Percentiles rank a stretch among this genome's conserved stretches.
These are phyloP conservation scores for Mycogone perniciosa DNA, from an alignment of 2,329 filamentous ascomycete species.

Conservation along the genomic window DNA sequence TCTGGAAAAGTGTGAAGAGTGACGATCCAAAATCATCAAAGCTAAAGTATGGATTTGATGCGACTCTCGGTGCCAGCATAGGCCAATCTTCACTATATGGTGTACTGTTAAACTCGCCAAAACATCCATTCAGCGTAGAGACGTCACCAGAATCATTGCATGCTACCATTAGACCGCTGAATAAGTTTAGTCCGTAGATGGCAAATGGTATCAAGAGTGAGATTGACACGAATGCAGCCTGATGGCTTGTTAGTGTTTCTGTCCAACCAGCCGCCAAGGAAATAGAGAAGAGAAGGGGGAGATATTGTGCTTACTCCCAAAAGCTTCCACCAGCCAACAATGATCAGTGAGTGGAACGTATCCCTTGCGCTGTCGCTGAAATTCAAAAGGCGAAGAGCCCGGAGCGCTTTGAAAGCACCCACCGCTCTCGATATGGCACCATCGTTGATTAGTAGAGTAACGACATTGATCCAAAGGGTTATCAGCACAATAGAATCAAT, in stretches of 20 bases:
- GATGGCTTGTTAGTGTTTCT: conserved; percentile 8
- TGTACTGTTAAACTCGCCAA: conserved; percentile 70
- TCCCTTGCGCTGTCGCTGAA: conserved; percentile 93
- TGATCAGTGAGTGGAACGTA: conserved; percentile 94
- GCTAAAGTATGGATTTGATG: conserved; percentile 75
- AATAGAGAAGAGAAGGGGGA: background rate
- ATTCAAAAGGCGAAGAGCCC: conserved; percentile 85
- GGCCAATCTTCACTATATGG: conserved; percentile 72
- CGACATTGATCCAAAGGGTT: conserved; percentile 92
- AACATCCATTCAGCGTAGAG: conserved; percentile 63
- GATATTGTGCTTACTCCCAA: conserved; percentile 55
- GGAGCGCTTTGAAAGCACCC: conserved; percentile 92
- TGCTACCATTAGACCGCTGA: conserved; percentile 69
- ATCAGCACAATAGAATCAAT: conserved; percentile 89
- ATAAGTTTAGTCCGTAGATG: conserved; percentile 90
- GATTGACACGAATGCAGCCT: conserved; percentile 85
- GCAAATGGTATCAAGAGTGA: conserved; percentile 94
- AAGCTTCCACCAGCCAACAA: conserved; percentile 91
- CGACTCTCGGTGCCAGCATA: conserved; percentile 75
- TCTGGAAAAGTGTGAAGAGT: conserved; percentile 95
- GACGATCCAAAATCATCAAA: conserved; percentile 95
- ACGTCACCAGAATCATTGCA: conserved; percentile 65
- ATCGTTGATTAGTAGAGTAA: conserved; percentile 73
- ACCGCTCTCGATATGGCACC: conserved; percentile 83
- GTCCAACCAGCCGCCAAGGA: background rate